Evolutionary conservation across 495 filamentous ascomycete species (phyloP), one percentile per base, ranked within the genome.

Genomic region (Penicillium ochrochloron): DNA sequence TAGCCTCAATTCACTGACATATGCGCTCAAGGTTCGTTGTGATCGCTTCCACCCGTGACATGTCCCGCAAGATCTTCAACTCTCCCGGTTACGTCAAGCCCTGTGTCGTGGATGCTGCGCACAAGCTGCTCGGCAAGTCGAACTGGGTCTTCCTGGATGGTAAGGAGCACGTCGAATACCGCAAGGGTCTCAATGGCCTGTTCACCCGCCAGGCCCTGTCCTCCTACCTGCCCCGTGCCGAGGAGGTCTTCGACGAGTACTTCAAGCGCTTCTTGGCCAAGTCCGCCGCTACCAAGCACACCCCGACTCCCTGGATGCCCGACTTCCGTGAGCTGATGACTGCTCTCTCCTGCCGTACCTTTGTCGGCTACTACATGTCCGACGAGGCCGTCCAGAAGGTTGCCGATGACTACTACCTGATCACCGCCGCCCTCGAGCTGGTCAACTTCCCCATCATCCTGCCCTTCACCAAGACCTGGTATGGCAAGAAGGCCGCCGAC

Each of bases 71-170:
- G 76, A 89, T 98, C 69, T 94, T 99, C 88, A 98, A 98, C 80
- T 94, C 93, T 62, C 95, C 95, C 19, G 69, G 77, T 51, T 98
- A 89, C 70, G 95, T 97, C 67, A 97, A 97, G 81, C 95, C 95
- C 34, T 98, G 95, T 76, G 93, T 99, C 54, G 95, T 99, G 63
- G 96, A 98, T 80, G 88, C 89, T 51, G 96, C 95, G 46, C 89
- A 93, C 82, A 98, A 98, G 81, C 89, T 99, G 52, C 89, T 99
- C 62, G 92, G 95, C 41, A 86, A 89, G 62, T 88, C 85, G 66
- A 98, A 97, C 81, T 99, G 94, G 94, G 95, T 99, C 9, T 99
- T 99, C 82, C 81, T 99, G 70, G 95, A 98, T 75, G 95, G 95
- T 65, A 94, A 92, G 77, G 89, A 88, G 51, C 95, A 99, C 71